Evolutionary conservation across 345 rosid species (phyloP), one percentile per base, ranked within the genome.

Genomic region (Capsella bursapastoris): DNA sequence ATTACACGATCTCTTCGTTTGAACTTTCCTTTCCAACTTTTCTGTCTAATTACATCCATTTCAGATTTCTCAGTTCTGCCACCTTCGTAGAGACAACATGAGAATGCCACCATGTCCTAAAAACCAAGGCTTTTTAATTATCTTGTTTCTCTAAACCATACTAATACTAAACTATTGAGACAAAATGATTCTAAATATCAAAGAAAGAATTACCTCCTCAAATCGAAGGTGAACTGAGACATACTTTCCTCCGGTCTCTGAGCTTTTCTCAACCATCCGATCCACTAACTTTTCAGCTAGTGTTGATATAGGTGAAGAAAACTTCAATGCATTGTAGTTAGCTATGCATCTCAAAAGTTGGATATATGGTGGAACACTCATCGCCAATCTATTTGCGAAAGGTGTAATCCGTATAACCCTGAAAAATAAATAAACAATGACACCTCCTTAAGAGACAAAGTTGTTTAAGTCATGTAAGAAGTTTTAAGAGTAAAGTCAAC

Each of bases 81-180:
- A 11, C 96, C 96, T 65, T 91, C 98, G 72, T 90, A 94, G 15
- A 83, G 75, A 69, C 98, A 94, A 78, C 97, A 88, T 9, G 98
- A 94, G 88, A 94, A 94, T 27, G 98, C 97, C 76, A 94, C 91
- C 98, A 94, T 94, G 78, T 94, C 98, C 98, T 91, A 78, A 67
- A 71, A 49, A 68, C 11, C 28, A 61, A 49, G 38, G 5, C 27
- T 32, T 10, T 32, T 5, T 14, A 3, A 18, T 15, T 8, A 34
- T 38, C 7, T 27, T 31, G 32, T 35, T 7, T 60, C 31, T 44
- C 32, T 51, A 16, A 32, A 38, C 32, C 22, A 57, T 49, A 60
- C 10, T 7, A 35, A 53, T 3, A 29, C 51, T 43, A 43, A 37
- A 43, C 50, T n/a, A 43, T 7, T 34, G 13, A 51, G 37, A 44